Conservation (phyloP, 1,284 basidiomycete species). For the Porogramme epimiltina region DNA sequence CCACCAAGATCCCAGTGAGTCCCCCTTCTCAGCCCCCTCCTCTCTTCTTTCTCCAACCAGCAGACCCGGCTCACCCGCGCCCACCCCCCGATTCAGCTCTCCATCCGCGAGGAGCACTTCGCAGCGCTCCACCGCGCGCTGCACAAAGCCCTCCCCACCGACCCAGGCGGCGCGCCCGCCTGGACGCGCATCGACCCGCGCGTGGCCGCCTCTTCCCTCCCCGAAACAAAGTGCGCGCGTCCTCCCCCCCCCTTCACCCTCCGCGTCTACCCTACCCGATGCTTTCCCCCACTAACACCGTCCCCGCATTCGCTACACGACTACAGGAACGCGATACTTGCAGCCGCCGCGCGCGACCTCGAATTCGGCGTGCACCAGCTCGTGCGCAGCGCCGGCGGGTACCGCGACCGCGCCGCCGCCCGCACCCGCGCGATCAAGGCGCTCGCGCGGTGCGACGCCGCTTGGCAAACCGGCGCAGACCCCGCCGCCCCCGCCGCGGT, state of each 20-base stretch:
- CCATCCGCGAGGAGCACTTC: conserved; percentile 34
- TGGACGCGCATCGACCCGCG: conserved; percentile 26
- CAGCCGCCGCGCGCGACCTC: conserved; percentile 39
- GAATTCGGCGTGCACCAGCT: conserved; percentile 48
- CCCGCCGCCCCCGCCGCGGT: neutral
- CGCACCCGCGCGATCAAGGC: conserved; percentile 34
- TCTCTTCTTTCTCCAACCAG: neutral
- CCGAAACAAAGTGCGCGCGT: conserved; percentile 27
- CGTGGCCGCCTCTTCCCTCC: conserved; percentile 9
- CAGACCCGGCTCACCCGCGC: neutral
- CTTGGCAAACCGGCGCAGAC: neutral
- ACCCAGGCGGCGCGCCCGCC: conserved; percentile 3
- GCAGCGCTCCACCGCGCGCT: conserved; percentile 35
- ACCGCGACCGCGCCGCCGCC: conserved; percentile 36
- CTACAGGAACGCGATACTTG: conserved; percentile 3
- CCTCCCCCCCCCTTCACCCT: neutral
- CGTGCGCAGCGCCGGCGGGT: conserved; percentile 48
- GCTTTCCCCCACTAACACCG: too few relatives aligned
- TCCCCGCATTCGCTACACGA: too few relatives aligned
- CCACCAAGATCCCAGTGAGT: conserved; percentile 62
- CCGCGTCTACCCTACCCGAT: neutral
- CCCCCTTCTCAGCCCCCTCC: neutral
- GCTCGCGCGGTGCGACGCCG: conserved; percentile 25
- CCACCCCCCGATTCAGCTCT: conserved; percentile 25
- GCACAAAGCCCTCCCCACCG: conserved; percentile 34